A percentile compares a stretch with the other conserved stretches of the same genome.
These are phyloP conservation scores for Nicotiana undulata DNA, from an alignment of 257 asterid species.

Conservation along the genomic window DNA sequence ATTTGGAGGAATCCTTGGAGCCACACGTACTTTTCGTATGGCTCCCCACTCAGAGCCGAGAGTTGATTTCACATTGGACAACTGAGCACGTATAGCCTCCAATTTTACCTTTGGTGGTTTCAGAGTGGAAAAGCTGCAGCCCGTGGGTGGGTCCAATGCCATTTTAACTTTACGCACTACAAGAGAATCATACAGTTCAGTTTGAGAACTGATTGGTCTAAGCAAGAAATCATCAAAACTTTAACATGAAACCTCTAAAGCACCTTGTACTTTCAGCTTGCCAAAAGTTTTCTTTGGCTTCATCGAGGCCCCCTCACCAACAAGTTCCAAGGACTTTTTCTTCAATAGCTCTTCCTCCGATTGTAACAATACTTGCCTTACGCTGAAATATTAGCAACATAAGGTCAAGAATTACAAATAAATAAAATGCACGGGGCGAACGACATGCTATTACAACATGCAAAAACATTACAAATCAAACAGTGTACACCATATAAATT, in stretches of 20 bases:
- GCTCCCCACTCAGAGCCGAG: slow-evolving; percentile 71
- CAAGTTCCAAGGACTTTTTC: slow-evolving; percentile 58
- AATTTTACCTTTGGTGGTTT: slow-evolving; percentile 55
- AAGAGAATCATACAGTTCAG: slow-evolving; percentile 11
- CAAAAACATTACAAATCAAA: not conserved
- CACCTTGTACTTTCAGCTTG: slow-evolving; percentile 89
- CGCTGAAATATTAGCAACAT: slow-evolving; percentile 24
- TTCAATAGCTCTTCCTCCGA: slow-evolving; percentile 79
- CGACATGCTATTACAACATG: not conserved
- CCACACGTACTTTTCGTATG: slow-evolving; percentile 42
- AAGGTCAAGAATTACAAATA: not conserved
- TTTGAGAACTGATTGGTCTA: not conserved
- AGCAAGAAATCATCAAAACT: not conserved
- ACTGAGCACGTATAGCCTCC: slow-evolving; percentile 52
- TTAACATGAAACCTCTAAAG: not conserved
- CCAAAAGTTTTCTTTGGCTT: slow-evolving; percentile 79
- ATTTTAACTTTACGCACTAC: slow-evolving; percentile 85
- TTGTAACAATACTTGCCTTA: slow-evolving; percentile 66
- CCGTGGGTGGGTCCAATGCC: slow-evolving; percentile 84
- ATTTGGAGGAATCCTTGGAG: slow-evolving; percentile 38
- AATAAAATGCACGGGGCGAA: not conserved
- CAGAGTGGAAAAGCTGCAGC: slow-evolving; percentile 63
- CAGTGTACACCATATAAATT: not conserved
- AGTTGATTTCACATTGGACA: slow-evolving; percentile 60
- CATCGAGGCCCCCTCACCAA: slow-evolving; percentile 68